A percentile compares a stretch with the other conserved stretches of the same genome.
These are phyloP conservation scores for Coniophora puteana DNA, from an alignment of 1,284 basidiomycete species.

Conservation along the genomic window DNA sequence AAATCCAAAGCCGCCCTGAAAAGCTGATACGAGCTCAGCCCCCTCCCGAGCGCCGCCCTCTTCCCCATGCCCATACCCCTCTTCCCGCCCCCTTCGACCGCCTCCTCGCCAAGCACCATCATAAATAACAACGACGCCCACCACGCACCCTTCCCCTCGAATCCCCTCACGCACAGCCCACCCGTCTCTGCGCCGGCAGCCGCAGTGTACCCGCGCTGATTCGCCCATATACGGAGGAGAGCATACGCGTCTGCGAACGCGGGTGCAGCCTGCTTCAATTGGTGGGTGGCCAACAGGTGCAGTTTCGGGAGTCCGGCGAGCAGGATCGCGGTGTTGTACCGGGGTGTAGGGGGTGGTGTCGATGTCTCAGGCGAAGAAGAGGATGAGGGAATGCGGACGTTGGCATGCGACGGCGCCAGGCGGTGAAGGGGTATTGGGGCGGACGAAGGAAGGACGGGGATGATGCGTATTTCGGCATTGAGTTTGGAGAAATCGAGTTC, in stretches of 20 bases:
- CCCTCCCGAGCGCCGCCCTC: conserved; percentile 60
- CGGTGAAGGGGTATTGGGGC: conserved; percentile 61
- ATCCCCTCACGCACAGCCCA: conserved; percentile 59
- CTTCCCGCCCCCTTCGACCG: too few relatives aligned
- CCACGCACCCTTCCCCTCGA: conserved; percentile 63
- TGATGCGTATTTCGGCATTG: conserved; percentile 69
- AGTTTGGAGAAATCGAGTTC: conserved; percentile 65
- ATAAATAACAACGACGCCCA: conserved; percentile 73
- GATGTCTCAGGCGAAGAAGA: too few relatives aligned
- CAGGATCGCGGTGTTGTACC: conserved; percentile 80
- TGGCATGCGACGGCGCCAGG: conserved; percentile 76
- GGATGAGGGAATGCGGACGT: conserved; percentile 48
- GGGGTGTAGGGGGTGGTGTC: conserved; percentile 51
- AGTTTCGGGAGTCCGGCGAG: conserved; percentile 61
- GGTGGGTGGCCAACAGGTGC: conserved; percentile 69
- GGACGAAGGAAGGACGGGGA: conserved; percentile 59
- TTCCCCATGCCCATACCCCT: conserved; percentile 23
- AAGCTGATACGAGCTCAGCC: conserved; percentile 84
- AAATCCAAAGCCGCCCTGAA: conserved; percentile 82
- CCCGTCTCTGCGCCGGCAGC: too few relatives aligned
- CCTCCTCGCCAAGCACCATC: conserved; percentile 69
- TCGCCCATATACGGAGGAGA: conserved; percentile 87
- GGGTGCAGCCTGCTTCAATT: conserved; percentile 56
- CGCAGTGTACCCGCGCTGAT: conserved; percentile 85
- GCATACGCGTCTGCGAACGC: conserved; percentile 76